phyloP scores from a whole-genome alignment of 169 alveolate genomes.

The Plasmodium inui region DNA sequence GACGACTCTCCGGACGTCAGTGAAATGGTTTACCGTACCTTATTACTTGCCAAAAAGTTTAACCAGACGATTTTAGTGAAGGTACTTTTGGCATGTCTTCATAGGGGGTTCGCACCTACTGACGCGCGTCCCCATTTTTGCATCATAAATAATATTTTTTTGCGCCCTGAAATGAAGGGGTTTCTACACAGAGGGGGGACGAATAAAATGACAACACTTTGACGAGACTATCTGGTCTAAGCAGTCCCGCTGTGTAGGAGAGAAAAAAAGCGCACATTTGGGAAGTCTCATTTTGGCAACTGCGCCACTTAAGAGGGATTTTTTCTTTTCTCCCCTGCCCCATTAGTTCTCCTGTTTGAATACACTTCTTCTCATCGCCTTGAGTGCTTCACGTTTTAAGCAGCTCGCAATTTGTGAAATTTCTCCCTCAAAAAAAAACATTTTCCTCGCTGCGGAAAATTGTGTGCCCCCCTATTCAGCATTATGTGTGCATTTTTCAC shows the following conservation, averaged over 20 bases:
- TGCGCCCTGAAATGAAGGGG: neutral
- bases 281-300: neutral
- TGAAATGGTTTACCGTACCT: constrained; percentile 24
- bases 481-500: neutral
- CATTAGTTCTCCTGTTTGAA: neutral
- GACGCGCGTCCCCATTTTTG: neutral
- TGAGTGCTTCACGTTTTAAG: neutral
- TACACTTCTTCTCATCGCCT: neutral
- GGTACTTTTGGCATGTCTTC: constrained; percentile 3
- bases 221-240: neutral
- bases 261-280: neutral
- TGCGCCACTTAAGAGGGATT: neutral
- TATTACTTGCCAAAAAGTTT: constrained; percentile 10
- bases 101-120: neutral
- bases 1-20: constrained; percentile 30
- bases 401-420: neutral
- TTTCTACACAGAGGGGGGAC: neutral
- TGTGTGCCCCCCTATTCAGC: neutral
- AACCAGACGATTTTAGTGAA: constrained; percentile 1
- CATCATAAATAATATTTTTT: neutral
- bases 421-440: neutral
- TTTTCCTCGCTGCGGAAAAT: neutral
- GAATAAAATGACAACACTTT: neutral
- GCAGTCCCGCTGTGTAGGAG: neutral
- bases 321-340: neutral